Evolutionary conservation across 148 eudicot genomes (phyloP).

Genomic region (Agrostemma githago): DNA sequence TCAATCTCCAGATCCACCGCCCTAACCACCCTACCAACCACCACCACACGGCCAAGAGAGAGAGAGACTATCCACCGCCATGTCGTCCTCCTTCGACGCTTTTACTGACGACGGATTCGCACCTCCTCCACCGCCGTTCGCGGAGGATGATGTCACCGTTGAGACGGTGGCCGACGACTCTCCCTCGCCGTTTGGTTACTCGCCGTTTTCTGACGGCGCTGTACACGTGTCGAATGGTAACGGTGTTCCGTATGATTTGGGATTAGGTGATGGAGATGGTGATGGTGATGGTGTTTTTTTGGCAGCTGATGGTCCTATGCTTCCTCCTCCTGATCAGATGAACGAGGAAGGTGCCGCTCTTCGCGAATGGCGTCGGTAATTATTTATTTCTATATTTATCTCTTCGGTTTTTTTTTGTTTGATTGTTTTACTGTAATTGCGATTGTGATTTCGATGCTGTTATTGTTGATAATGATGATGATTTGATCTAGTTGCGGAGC

Average conservation of each 20-base stretch:
- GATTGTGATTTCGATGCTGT: not conserved
- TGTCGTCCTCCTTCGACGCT: slow-evolving; percentile 61
- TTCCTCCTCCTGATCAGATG: slow-evolving; percentile 83
- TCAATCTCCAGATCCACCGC: not conserved
- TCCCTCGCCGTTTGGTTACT: slow-evolving; percentile 40
- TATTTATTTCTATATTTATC: no score
- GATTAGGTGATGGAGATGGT: slow-evolving; percentile 46
- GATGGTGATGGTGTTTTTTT: slow-evolving; percentile 63
- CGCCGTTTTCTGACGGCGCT: slow-evolving; percentile 42
- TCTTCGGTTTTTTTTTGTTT: slow-evolving; percentile 6
- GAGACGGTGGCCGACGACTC: slow-evolving; percentile 32
- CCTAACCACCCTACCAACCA: not conserved
- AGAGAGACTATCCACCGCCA: not conserved
- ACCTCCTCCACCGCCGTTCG: slow-evolving; percentile 26
- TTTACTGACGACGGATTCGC: slow-evolving; percentile 45
- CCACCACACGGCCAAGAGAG: not conserved
- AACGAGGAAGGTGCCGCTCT: slow-evolving; percentile 75
- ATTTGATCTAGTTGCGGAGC: not conserved
- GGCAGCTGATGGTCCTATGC: slow-evolving; percentile 74
- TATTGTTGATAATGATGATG: not conserved
- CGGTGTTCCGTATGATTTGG: slow-evolving; percentile 50
- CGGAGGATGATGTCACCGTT: slow-evolving; percentile 49
- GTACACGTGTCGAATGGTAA: slow-evolving; percentile 53
- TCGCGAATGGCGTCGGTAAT: slow-evolving; percentile 88
- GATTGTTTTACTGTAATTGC: not conserved